Conservation (phyloP, 352 stramenopile species). For the Pythium diclinum region DNA sequence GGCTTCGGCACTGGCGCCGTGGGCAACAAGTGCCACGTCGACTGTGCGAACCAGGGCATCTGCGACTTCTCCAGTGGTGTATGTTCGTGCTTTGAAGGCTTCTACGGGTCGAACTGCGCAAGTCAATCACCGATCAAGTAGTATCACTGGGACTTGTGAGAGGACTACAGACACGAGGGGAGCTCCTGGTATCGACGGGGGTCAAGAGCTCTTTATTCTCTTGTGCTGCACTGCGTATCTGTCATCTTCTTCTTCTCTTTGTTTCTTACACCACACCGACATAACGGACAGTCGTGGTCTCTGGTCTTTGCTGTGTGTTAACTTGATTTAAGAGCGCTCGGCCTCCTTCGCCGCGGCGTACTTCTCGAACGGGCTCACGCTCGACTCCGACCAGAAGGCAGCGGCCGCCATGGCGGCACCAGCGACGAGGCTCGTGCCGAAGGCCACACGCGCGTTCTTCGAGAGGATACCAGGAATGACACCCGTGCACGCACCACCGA, state of each 20-base stretch:
- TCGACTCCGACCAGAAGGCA: conserved; percentile 56
- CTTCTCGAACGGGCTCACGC: conserved; percentile 63
- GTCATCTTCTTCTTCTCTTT: background rate
- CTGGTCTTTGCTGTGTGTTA: background rate
- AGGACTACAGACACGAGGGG: background rate
- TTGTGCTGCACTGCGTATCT: background rate
- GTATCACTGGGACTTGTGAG: too few relatives aligned
- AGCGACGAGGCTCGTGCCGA: conserved; percentile 42
- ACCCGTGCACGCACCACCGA: conserved; percentile 63
- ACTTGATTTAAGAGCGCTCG: conserved; percentile 36
- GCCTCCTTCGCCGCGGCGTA: conserved; percentile 49
- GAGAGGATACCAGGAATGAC: conserved; percentile 69
- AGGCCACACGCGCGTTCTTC: conserved; percentile 68
- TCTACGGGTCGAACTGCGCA: conserved; percentile 77
- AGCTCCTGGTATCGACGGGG: background rate
- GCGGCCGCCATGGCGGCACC: conserved; percentile 46
- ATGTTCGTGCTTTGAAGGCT: conserved; percentile 70
- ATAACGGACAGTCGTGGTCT: background rate
- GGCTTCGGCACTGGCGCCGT: conserved; percentile 34
- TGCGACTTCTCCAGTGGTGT: conserved; percentile 68
- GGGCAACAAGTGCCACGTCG: conserved; percentile 70
- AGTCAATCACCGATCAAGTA: conserved; percentile 54
- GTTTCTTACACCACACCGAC: background rate
- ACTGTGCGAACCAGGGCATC: conserved; percentile 73
- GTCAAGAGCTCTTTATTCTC: conserved; percentile 5